These are phyloP conservation scores for Pestalotiopsis sp. DNA, from an alignment of 2,329 filamentous ascomycete species.

Conservation along the genomic window DNA sequence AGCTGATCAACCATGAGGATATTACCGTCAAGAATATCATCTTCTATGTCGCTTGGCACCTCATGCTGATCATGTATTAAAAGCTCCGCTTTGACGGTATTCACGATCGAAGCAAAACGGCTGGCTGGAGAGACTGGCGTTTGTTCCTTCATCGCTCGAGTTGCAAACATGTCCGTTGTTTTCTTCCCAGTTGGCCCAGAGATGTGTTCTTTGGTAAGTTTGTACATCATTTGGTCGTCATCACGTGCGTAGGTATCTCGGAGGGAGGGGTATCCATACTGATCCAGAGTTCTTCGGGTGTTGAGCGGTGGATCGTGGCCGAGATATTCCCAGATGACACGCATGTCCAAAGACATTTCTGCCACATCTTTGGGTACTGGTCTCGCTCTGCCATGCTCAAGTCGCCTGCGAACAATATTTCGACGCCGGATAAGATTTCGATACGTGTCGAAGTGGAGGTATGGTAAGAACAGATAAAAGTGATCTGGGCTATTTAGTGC, in stretches of 20 bases:
- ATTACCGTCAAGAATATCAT: constrained; percentile 53
- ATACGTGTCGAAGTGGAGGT: constrained; percentile 69
- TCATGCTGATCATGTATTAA: constrained; percentile 25
- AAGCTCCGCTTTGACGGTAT: constrained; percentile 22
- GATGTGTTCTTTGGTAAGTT: constrained; percentile 56
- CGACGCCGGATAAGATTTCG: constrained; percentile 58
- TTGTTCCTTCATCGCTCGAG: constrained; percentile 6
- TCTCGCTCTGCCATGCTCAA: constrained; percentile 55
- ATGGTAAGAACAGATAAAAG: constrained; percentile 58
- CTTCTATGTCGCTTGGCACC: constrained; percentile 34
- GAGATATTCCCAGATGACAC: constrained; percentile 66
- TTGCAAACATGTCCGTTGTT: constrained; percentile 27
- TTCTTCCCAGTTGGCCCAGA: constrained; percentile 20
- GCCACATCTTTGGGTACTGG: constrained; percentile 59
- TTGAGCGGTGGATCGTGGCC: constrained; percentile 64
- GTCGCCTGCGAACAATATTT: constrained; percentile 53
- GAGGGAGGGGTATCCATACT: constrained; percentile 65
- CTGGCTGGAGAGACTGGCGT: constrained; percentile 21
- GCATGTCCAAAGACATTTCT: constrained; percentile 57
- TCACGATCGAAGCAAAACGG: constrained; percentile 21
- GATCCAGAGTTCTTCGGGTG: constrained; percentile 63
- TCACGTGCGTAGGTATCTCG: constrained; percentile 63
- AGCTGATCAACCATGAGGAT: constrained; percentile 70
- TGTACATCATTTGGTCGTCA: constrained; percentile 70
- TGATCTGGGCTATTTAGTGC: constrained; percentile 30